Evolutionary conservation across 1,139 yeast genomes (phyloP), one percentile per base, ranked within the genome.

Genomic region (Candida dubliniensis): DNA sequence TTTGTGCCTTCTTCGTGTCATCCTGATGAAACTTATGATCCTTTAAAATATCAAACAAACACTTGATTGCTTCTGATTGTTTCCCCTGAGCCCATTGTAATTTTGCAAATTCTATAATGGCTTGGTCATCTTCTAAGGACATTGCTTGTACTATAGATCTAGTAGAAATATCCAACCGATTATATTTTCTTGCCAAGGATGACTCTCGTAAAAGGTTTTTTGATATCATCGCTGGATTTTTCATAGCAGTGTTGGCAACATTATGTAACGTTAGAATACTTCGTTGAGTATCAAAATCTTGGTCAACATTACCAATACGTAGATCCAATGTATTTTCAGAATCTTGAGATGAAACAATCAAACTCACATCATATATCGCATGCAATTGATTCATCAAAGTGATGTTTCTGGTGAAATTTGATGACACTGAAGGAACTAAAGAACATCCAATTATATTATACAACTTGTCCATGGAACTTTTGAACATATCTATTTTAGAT

Each of bases 21-120:
- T 50, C 53, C 15, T 45, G 49, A 11, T 37, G 32, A 12, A 43
- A 38, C 36, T 51, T 51, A 45, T 56, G 56, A 8, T 57, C 65
- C 10, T 47, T 45, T 5, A 65, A 51, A 44, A 80, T 63, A 51
- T 77, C 74, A 50, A 77, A 62, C 40, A 91, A 69, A 8, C 82
- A 74, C 43, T 85, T 81, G 34, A 93, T 75, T 0, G 99, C 99
- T 54, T 90, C 85, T 14, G 93, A 80, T 50, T 83, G 90, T 50
- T 89, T 95, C 1, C 96, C 96, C 59, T 88, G 90, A 1, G 82
- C 84, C 98, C 99, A 93, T 40, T 90, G 64, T 8, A 95, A 72
- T 47, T 87, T 83, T 0, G 98, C 88, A 61, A 87, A 87, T 59
- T 90, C 96, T 34, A 86, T 71, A 47, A 82, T 84, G 1, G 95